phyloP scores from a whole-genome alignment of 2,329 filamentous ascomycete genomes.

The Blumeriella jaapii region DNA sequence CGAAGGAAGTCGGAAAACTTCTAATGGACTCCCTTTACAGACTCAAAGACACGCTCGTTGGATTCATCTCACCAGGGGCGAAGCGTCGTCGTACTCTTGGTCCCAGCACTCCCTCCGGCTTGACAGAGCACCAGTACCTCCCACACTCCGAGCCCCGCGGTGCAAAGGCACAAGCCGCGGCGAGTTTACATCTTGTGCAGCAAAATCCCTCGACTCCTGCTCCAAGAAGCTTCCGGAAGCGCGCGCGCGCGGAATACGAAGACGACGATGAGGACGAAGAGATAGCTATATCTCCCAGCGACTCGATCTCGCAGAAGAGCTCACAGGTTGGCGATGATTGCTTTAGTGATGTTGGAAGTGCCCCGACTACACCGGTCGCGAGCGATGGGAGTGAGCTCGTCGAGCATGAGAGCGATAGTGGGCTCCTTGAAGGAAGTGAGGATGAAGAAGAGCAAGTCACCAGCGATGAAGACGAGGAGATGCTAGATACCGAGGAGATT shows the following conservation, averaged over 20 bases:
- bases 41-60: constrained; percentile 22
- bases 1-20: constrained; percentile 1
- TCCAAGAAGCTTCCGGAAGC: constrained; percentile 20
- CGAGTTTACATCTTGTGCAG: constrained; percentile 7
- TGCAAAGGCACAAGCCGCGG: constrained; percentile 10
- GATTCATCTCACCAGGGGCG: constrained; percentile 21
- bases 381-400: constrained; percentile 3
- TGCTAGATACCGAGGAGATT: constrained; percentile 1
- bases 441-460: constrained; percentile 6
- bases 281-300: constrained; percentile 13
- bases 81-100: constrained; percentile 26
- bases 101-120: constrained; percentile 14
- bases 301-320: constrained; percentile 16
- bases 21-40: constrained; percentile 23
- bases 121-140: constrained; percentile 9
- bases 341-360: constrained; percentile 5
- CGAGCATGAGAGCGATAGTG: constrained; percentile 6
- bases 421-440: constrained; percentile 3
- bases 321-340: constrained; percentile 6
- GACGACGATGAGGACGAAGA: constrained; percentile 16
- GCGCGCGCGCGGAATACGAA: constrained; percentile 17
- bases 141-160: constrained; percentile 15
- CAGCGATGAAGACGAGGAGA: constrained; percentile 7
- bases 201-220: constrained; percentile 13
- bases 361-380: neutral